These are phyloP conservation scores for Monosporascus cannonballus DNA, from an alignment of 2,329 filamentous ascomycete genomes.

Conservation along the genomic window DNA sequence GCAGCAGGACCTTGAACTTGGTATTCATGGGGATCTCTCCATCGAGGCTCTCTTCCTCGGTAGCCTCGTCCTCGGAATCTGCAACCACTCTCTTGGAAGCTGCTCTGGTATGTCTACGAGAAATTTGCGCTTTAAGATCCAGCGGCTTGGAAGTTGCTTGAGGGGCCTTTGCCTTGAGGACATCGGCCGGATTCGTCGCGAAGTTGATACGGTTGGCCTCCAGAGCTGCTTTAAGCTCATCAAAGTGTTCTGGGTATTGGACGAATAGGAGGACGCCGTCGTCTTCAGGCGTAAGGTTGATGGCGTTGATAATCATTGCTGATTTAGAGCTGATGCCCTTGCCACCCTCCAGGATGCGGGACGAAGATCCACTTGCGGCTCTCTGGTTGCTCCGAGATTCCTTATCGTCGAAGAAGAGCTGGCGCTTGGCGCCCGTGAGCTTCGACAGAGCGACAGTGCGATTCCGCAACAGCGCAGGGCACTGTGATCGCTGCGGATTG, in stretches of 20 bases:
- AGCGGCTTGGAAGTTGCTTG: too few species aligned
- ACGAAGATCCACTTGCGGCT: too few species aligned
- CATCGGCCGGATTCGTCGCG: constrained; percentile 3
- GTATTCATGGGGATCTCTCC: not conserved
- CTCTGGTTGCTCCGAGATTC: too few species aligned
- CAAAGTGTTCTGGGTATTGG: constrained; percentile 25
- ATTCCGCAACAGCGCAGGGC: constrained; percentile 6
- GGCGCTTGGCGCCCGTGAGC: not conserved
- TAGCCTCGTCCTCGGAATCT: too few species aligned
- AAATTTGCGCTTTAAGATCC: too few species aligned
- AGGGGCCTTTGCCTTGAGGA: too few species aligned
- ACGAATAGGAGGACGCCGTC: constrained; percentile 32
- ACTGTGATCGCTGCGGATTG: not conserved
- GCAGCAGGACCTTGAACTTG: constrained; percentile 25
- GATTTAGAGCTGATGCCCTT: constrained; percentile 16
- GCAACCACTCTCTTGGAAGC: too few species aligned
- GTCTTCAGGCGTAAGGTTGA: constrained; percentile 7
- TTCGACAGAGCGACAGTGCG: constrained; percentile 3
- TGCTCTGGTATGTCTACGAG: too few species aligned
- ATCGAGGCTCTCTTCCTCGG: too few species aligned
- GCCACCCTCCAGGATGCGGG: not conserved
- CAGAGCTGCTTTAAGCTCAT: constrained; percentile 18
- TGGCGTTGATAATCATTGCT: constrained; percentile 10
- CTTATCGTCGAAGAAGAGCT: not conserved
- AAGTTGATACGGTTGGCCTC: constrained; percentile 7